These are phyloP conservation scores for Pseudodiploospora longispora DNA, from an alignment of 2,329 filamentous ascomycete genomes.

Conservation along the genomic window DNA sequence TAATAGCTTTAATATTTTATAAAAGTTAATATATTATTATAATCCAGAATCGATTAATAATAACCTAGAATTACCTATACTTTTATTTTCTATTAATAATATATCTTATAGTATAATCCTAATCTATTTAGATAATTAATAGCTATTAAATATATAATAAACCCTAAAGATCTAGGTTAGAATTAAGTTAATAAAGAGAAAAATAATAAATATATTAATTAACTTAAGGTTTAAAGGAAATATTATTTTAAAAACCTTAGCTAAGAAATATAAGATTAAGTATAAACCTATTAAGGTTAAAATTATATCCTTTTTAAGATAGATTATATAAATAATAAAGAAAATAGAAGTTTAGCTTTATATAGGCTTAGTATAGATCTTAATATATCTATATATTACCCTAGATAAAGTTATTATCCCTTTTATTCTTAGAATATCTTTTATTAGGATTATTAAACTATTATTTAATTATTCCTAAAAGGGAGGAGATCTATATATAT, in stretches of 20 bases:
- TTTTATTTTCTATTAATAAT: neutral
- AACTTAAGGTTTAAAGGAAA: neutral
- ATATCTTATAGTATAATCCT: neutral
- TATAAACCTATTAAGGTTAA: too few relatives aligned
- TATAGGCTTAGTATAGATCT: neutral
- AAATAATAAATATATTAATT: neutral
- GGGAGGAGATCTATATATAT: neutral
- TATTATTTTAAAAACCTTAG: neutral
- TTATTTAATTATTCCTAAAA: neutral
- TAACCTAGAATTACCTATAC: too few relatives aligned
- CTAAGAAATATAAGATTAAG: neutral
- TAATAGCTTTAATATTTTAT: too few relatives aligned
- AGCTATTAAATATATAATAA: neutral
- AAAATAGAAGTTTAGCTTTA: neutral
- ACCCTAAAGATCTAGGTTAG: neutral
- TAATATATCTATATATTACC: constrained; percentile 1
- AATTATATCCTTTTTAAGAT: neutral
- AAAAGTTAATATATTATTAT: too few relatives aligned
- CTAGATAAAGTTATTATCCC: constrained; percentile 1
- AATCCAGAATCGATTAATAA: too few relatives aligned
- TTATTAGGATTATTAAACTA: neutral
- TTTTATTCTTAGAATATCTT: too few relatives aligned
- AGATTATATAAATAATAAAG: neutral
- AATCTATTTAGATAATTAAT: neutral
- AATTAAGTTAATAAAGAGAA: neutral